Evolutionary conservation across 2,329 filamentous ascomycete species (phyloP).

Genomic region (Diaporthe capsici): DNA sequence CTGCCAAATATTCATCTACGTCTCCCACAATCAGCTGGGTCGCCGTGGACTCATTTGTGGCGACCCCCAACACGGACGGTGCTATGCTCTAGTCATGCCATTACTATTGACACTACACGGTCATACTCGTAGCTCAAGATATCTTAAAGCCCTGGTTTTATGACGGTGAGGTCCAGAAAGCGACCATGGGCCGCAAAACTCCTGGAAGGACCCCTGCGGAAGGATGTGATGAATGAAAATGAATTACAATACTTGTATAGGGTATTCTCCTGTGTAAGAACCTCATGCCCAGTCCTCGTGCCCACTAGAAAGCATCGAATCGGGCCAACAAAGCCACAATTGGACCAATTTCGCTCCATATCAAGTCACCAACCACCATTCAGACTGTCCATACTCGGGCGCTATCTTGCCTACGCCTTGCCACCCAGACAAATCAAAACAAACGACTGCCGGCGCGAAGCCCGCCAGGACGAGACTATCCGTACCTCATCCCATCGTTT

Average conservation of each 20-base stretch:
- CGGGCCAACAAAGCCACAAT: neutral
- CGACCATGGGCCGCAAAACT: no score
- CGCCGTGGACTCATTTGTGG: neutral
- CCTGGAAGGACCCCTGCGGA: no score
- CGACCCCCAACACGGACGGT: neutral
- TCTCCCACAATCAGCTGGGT: neutral
- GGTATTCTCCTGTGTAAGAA: conserved; percentile 19
- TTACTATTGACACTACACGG: neutral
- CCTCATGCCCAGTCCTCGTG: neutral
- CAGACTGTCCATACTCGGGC: neutral
- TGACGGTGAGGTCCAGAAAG: neutral
- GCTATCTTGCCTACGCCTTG: neutral
- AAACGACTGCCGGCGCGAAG: neutral
- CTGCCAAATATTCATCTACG: neutral
- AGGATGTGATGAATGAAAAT: neutral
- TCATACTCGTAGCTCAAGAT: neutral
- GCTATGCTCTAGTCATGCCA: neutral
- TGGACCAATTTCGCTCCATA: neutral
- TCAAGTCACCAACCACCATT: neutral
- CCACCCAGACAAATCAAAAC: neutral
- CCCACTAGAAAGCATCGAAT: neutral
- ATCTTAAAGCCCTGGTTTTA: neutral
- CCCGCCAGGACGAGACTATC: conserved; percentile 59
- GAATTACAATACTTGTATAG: conserved; percentile 31
- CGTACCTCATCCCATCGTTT: conserved; percentile 50